Evolutionary conservation across 2,329 filamentous ascomycete genomes (phyloP).

Genomic region (Tolypocladium inflatum): DNA sequence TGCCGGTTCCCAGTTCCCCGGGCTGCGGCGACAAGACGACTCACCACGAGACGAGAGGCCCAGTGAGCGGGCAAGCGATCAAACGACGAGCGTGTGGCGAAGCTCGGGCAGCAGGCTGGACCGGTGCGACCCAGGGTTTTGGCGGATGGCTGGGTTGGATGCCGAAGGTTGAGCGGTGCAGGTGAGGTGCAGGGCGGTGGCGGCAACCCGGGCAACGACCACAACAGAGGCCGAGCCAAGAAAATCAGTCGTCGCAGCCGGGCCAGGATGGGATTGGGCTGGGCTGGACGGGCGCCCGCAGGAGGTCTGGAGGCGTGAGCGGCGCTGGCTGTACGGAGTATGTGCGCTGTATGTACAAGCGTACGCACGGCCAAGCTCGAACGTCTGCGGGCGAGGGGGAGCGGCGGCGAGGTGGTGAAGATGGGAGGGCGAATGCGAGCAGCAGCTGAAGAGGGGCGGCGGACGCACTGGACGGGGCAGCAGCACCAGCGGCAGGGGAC

Average conservation of each 20-base stretch:
- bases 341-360: background rate
- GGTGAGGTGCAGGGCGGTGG: background rate
- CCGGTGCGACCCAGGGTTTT: background rate
- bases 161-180: background rate
- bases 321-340: background rate
- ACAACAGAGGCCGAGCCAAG: background rate
- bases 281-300: background rate
- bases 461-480: background rate
- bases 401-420: background rate
- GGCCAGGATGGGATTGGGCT: background rate
- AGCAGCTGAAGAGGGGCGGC: background rate
- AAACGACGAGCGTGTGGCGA: background rate
- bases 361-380: background rate
- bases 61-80: background rate
- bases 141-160: background rate
- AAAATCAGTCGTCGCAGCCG: background rate
- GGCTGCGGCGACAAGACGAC: background rate
- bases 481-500: background rate
- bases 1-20: background rate
- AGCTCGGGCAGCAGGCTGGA: background rate
- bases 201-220: background rate
- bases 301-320: background rate
- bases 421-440: background rate
- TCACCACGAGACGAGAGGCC: background rate
- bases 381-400: background rate